A percentile compares a stretch with the other conserved stretches of the same genome.
Conservation (phyloP, 495 filamentous ascomycete genomes). For the Penicillium psychrofluorescens region DNA sequence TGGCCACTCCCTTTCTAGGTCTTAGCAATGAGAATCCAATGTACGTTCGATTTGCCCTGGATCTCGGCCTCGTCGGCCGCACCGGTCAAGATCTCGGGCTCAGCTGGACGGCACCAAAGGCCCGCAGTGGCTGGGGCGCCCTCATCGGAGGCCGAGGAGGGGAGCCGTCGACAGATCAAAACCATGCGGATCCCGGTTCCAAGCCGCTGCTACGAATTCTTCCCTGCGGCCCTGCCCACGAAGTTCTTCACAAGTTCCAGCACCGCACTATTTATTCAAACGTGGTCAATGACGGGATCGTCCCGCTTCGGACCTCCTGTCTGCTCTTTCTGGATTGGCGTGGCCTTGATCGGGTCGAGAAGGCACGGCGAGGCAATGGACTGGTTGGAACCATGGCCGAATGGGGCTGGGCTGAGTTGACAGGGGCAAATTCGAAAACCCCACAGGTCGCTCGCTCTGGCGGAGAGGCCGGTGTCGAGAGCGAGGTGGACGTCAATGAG, state of each 20-base stretch:
- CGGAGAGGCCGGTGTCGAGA: constrained; percentile 7
- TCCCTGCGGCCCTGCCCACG: constrained; percentile 87
- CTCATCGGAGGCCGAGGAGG: constrained; percentile 67
- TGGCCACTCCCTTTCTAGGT: constrained; percentile 85
- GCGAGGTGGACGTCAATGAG: neutral
- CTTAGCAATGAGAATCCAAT: constrained; percentile 96
- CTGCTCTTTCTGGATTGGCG: constrained; percentile 97
- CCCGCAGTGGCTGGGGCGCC: constrained; percentile 80
- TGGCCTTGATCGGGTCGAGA: constrained; percentile 86
- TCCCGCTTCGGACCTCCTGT: constrained; percentile 89
- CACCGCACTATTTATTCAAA: constrained; percentile 95
- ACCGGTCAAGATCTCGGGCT: constrained; percentile 93
- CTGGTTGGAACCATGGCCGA: constrained; percentile 84
- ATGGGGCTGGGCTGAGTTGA: constrained; percentile 94
- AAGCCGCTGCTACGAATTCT: constrained; percentile 89
- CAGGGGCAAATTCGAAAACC: constrained; percentile 63
- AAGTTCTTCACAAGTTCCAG: constrained; percentile 75
- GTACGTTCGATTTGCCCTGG: constrained; percentile 93
- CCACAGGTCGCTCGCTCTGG: constrained; percentile 28
- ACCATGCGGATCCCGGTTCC: constrained; percentile 62
- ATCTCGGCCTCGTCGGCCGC: constrained; percentile 89
- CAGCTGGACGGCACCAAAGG: constrained; percentile 85
- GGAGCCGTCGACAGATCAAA: constrained; percentile 55
- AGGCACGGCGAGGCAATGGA: constrained; percentile 85
- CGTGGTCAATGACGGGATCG: constrained; percentile 97